A percentile compares a stretch with the other conserved stretches of the same genome.
phyloP scores from a whole-genome alignment of 768 basidiomycete genomes.

The Rhodotorula diobovata region DNA sequence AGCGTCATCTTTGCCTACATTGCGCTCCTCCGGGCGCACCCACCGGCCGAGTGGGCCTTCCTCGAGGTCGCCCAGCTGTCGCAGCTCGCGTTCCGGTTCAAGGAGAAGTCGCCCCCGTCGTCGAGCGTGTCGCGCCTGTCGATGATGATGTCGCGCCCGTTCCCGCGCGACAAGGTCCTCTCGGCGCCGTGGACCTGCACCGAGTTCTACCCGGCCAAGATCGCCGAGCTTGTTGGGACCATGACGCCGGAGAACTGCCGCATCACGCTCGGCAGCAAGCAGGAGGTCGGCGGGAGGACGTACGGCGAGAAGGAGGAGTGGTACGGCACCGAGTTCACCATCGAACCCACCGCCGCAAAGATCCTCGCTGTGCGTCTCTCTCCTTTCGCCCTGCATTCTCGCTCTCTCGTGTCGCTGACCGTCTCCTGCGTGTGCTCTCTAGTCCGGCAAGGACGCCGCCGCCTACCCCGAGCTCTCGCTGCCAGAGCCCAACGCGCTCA shows the following conservation, averaged over 20 bases:
- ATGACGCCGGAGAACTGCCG: constrained; percentile 58
- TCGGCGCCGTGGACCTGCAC: constrained; percentile 65
- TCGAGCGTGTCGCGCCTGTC: constrained; percentile 72
- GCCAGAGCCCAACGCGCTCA: constrained; percentile 82
- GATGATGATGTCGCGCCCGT: constrained; percentile 70
- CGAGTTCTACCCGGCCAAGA: constrained; percentile 66
- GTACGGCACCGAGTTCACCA: constrained; percentile 82
- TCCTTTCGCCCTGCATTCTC: not conserved
- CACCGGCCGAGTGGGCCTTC: constrained; percentile 59
- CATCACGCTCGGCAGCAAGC: constrained; percentile 73
- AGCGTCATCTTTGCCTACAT: constrained; percentile 71
- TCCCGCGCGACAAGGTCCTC: constrained; percentile 70
- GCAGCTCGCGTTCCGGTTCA: constrained; percentile 73
- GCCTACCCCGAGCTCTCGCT: constrained; percentile 66
- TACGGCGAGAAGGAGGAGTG: constrained; percentile 66
- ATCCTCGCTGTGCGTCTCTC: constrained; percentile 55
- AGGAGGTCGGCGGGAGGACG: constrained; percentile 56
- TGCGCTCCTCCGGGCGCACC: constrained; percentile 48
- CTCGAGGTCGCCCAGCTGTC: constrained; percentile 69
- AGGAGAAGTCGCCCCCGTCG: constrained; percentile 75
- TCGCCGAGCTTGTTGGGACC: constrained; percentile 60
- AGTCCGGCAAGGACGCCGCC: constrained; percentile 50
- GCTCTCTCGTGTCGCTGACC: too few species aligned
- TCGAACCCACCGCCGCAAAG: constrained; percentile 55
- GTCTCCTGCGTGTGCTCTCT: not conserved